Conservation (phyloP, 2,329 filamentous ascomycete species). For the Aspergillus novoparasiticus region DNA sequence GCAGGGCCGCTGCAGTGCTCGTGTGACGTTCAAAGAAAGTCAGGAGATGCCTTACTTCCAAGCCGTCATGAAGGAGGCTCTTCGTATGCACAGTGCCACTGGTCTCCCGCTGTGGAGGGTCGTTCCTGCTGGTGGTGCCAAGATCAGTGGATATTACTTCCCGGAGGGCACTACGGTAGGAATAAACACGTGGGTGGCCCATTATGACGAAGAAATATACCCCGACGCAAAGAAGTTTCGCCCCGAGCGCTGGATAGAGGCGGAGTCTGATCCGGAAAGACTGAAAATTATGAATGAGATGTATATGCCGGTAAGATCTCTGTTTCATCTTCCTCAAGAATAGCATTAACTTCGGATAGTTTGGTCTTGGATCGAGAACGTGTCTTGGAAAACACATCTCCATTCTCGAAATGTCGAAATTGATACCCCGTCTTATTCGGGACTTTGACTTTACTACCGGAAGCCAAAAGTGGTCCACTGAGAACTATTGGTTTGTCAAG, state of each 20-base stretch:
- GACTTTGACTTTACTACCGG: slow-evolving; percentile 30
- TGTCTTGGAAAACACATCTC: slow-evolving; percentile 42
- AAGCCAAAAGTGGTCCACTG: slow-evolving; percentile 34
- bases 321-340: not conserved
- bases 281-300: slow-evolving; percentile 40
- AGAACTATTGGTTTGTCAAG: slow-evolving; percentile 50
- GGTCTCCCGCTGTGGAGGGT: slow-evolving; percentile 54
- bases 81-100: slow-evolving; percentile 54
- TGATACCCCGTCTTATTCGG: slow-evolving; percentile 36
- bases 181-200: slow-evolving; percentile 48
- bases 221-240: slow-evolving; percentile 45
- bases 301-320: slow-evolving; percentile 42
- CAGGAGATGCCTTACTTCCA: slow-evolving; percentile 55
- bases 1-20: slow-evolving; percentile 24
- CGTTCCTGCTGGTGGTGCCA: slow-evolving; percentile 49
- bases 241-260: slow-evolving; percentile 52
- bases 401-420: slow-evolving; percentile 41
- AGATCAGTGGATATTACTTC: slow-evolving; percentile 46
- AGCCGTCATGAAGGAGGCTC: slow-evolving; percentile 56
- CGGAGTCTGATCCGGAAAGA: slow-evolving; percentile 31
- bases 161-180: slow-evolving; percentile 48
- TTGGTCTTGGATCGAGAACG: slow-evolving; percentile 37
- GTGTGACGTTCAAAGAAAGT: slow-evolving; percentile 42
- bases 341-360: slow-evolving; percentile 23
- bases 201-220: slow-evolving; percentile 50